phyloP scores from a whole-genome alignment of 2,329 filamentous ascomycete genomes.

The Fusarium oxysporum region DNA sequence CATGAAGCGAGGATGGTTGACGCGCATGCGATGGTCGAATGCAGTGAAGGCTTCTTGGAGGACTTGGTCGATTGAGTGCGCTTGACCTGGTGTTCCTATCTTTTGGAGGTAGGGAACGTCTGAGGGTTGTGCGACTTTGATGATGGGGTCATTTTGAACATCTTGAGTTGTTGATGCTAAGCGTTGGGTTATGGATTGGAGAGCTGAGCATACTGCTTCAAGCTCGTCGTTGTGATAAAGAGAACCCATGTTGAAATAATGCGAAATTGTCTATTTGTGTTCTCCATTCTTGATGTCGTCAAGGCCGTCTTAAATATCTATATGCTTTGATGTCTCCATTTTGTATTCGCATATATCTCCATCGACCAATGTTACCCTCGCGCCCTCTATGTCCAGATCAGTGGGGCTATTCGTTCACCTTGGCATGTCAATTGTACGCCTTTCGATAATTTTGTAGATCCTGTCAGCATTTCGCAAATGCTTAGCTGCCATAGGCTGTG shows the following conservation, averaged over 20 bases:
- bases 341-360: not conserved
- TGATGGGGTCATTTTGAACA: conserved; percentile 16
- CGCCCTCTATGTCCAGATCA: not conserved
- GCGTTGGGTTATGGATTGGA: conserved; percentile 7
- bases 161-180: conserved; percentile 15
- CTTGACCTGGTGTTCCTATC: conserved; percentile 17
- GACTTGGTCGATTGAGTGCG: conserved; percentile 20
- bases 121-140: conserved; percentile 23
- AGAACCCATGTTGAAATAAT: not conserved
- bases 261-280: not conserved
- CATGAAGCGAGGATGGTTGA: conserved; percentile 33
- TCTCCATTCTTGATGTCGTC: not conserved
- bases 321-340: not conserved
- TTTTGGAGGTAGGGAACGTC: conserved; percentile 17
- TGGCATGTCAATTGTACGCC: conserved; percentile 16
- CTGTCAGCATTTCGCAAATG: not conserved
- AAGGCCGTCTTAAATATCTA: not conserved
- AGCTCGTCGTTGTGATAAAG: conserved; percentile 7
- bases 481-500: conserved; percentile 3
- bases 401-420: not conserved
- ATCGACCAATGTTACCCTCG: not conserved
- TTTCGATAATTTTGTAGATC: conserved; percentile 10
- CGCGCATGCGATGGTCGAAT: conserved; percentile 28
- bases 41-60: conserved; percentile 18
- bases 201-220: conserved; percentile 7